Percentiles rank a stretch among this genome's conserved stretches.
Conservation (phyloP, 2,329 filamentous ascomycete genomes). For the Rhynchosporium graminicola region DNA sequence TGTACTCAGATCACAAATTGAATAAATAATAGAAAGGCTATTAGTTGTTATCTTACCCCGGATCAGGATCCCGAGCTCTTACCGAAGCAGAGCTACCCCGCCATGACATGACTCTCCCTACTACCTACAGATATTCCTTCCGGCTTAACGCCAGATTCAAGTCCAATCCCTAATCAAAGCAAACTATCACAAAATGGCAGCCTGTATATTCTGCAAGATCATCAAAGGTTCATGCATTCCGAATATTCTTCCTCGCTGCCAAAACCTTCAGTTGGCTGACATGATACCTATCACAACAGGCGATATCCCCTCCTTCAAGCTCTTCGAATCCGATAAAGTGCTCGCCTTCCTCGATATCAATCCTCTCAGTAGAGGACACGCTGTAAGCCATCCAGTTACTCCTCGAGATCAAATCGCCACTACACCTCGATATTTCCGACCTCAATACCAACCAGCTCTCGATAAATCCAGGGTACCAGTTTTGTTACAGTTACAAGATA, state of each 20-base stretch:
- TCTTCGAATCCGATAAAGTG: slow-evolving; percentile 91
- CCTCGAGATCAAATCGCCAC: too few species aligned
- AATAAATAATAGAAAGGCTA: background rate
- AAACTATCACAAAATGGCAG: slow-evolving; percentile 43
- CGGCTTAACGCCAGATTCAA: background rate
- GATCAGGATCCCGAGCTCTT: slow-evolving; percentile 7
- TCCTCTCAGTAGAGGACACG: slow-evolving; percentile 83
- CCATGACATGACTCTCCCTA: background rate
- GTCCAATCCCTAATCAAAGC: background rate
- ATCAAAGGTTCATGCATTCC: slow-evolving; percentile 69
- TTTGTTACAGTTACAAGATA: background rate
- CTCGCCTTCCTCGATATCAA: slow-evolving; percentile 96
- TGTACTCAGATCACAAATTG: too few species aligned
- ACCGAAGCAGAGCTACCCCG: slow-evolving; percentile 6
- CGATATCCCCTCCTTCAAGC: slow-evolving; percentile 94
- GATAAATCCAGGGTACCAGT: too few species aligned
- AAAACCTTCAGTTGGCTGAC: background rate
- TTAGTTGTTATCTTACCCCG: background rate
- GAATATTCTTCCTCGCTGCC: slow-evolving; percentile 22
- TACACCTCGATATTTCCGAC: too few species aligned
- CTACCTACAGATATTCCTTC: background rate
- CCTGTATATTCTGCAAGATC: slow-evolving; percentile 98
- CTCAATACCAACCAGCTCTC: too few species aligned
- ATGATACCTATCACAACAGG: slow-evolving; percentile 52
- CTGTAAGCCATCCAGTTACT: slow-evolving; percentile 56